These are phyloP conservation scores for Ophiostoma angusticollis DNA, from an alignment of 2,329 filamentous ascomycete species.

Conservation along the genomic window DNA sequence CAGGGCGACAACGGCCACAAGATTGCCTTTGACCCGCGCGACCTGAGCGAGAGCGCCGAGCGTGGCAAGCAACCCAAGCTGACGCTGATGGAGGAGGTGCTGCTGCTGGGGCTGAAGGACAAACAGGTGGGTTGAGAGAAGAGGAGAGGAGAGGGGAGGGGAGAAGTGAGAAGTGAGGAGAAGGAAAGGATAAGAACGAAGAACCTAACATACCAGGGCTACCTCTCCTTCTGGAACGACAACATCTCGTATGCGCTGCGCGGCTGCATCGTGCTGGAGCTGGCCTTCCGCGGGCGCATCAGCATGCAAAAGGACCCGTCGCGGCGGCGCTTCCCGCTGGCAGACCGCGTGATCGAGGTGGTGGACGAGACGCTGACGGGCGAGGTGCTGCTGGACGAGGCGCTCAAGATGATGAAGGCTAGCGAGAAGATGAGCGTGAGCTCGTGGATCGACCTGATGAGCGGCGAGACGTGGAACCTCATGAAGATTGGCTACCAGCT, in stretches of 20 bases:
- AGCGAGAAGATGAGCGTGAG: slow-evolving; percentile 99
- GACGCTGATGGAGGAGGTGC: slow-evolving; percentile 96
- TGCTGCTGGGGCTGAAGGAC: slow-evolving; percentile 91
- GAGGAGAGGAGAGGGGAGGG: too few relatives aligned
- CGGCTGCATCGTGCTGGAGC: slow-evolving; percentile 95
- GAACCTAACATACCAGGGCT: slow-evolving; percentile 51
- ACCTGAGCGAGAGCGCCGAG: slow-evolving; percentile 94
- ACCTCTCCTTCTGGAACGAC: slow-evolving; percentile 99
- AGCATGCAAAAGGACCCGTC: slow-evolving; percentile 97
- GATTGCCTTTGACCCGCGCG: slow-evolving; percentile 93
- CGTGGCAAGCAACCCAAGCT: slow-evolving; percentile 95
- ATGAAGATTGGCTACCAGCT: slow-evolving; percentile 99
- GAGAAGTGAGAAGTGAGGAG: too few relatives aligned
- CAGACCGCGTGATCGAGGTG: slow-evolving; percentile 91
- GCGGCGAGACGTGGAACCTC: slow-evolving; percentile 97
- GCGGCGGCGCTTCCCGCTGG: slow-evolving; percentile 79
- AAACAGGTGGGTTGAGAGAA: slow-evolving; percentile 73
- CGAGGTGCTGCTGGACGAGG: slow-evolving; percentile 93
- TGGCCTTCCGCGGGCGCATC: slow-evolving; percentile 89
- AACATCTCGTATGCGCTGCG: slow-evolving; percentile 97
- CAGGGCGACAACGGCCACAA: slow-evolving; percentile 92
- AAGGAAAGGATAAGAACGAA: too few relatives aligned
- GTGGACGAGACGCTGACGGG: slow-evolving; percentile 93
- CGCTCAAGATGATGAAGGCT: slow-evolving; percentile 99
- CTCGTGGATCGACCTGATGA: slow-evolving; percentile 98